phyloP scores from a whole-genome alignment of 2,329 filamentous ascomycete species.

The Coniochaeta prunicola region DNA sequence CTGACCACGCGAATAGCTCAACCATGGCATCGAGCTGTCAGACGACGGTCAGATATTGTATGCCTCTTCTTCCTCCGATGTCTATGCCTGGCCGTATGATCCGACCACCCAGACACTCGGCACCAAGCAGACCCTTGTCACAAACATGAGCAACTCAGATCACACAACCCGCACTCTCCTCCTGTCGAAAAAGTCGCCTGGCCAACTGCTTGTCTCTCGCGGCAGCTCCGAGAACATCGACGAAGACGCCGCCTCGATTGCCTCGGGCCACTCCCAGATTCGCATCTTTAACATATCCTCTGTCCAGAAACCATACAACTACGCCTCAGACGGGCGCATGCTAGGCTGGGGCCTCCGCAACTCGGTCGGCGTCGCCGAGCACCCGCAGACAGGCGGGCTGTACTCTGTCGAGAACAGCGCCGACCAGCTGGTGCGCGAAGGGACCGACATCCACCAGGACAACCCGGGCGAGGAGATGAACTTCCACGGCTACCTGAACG shows the following conservation, averaged over 20 bases:
- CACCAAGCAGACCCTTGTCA: constrained; percentile 44
- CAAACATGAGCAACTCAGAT: constrained; percentile 52
- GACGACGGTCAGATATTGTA: constrained; percentile 46
- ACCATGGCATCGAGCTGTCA: constrained; percentile 48
- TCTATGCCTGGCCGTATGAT: constrained; percentile 61
- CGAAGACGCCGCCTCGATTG: constrained; percentile 31
- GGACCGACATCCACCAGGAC: constrained; percentile 51
- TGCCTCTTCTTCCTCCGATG: constrained; percentile 49
- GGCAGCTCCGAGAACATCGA: constrained; percentile 56
- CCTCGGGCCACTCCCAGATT: constrained; percentile 52
- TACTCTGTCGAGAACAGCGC: constrained; percentile 57
- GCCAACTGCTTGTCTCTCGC: constrained; percentile 52
- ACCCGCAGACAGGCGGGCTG: constrained; percentile 39
- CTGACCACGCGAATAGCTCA: constrained; percentile 30
- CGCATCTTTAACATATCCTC: constrained; percentile 43
- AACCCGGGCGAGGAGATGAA: constrained; percentile 70
- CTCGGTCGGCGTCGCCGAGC: constrained; percentile 58
- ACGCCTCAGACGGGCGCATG: constrained; percentile 35
- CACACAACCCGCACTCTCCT: constrained; percentile 58
- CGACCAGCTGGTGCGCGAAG: constrained; percentile 48
- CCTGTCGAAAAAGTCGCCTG: constrained; percentile 41
- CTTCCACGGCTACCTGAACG: constrained; percentile 52
- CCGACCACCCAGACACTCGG: constrained; percentile 37
- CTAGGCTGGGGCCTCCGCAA: constrained; percentile 64
- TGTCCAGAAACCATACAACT: constrained; percentile 30